These are phyloP conservation scores for Pelargonium fulgidum DNA, from an alignment of 441 rosid species.

Conservation along the genomic window DNA sequence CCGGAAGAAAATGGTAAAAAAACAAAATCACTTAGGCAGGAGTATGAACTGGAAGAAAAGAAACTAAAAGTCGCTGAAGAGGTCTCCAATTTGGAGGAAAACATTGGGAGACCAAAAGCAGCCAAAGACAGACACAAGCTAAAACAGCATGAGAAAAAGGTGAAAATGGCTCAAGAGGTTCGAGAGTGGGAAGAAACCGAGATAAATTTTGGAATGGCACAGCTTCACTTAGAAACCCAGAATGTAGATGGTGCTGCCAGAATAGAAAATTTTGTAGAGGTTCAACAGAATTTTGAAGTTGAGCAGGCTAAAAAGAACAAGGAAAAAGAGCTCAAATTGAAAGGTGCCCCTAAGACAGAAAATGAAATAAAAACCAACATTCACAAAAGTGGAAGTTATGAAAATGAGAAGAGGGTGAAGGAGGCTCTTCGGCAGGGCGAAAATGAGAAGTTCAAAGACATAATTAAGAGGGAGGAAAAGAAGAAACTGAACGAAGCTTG, in stretches of 20 bases:
- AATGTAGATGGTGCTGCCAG: conserved; percentile 24
- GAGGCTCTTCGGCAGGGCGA: conserved; percentile 31
- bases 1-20: conserved; percentile 26
- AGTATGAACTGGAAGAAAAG: conserved; percentile 22
- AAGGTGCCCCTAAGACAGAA: conserved; percentile 33
- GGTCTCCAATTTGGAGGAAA: conserved; percentile 20
- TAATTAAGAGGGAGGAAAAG: conserved; percentile 16
- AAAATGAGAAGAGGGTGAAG: conserved; percentile 17
- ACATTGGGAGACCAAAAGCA: conserved; percentile 24
- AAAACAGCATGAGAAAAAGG: conserved; percentile 26
- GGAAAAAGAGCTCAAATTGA: conserved; percentile 28
- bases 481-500: conserved; percentile 3
- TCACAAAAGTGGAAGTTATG: conserved; percentile 14
- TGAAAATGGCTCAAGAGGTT: conserved; percentile 27
- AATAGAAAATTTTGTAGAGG: conserved; percentile 29
- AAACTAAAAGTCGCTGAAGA: conserved; percentile 25
- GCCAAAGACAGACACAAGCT: conserved; percentile 26
- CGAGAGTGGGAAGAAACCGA: conserved; percentile 27
- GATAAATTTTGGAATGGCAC: conserved; percentile 22
- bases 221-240: conserved; percentile 24
- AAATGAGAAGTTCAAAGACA: conserved; percentile 26
- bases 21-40: conserved; percentile 26
- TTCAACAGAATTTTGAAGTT: conserved; percentile 21
- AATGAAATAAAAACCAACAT: conserved; percentile 23
- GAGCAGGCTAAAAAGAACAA: conserved; percentile 30